phyloP scores from a whole-genome alignment of 2,329 filamentous ascomycete genomes.

The Mariannaea sp. region DNA sequence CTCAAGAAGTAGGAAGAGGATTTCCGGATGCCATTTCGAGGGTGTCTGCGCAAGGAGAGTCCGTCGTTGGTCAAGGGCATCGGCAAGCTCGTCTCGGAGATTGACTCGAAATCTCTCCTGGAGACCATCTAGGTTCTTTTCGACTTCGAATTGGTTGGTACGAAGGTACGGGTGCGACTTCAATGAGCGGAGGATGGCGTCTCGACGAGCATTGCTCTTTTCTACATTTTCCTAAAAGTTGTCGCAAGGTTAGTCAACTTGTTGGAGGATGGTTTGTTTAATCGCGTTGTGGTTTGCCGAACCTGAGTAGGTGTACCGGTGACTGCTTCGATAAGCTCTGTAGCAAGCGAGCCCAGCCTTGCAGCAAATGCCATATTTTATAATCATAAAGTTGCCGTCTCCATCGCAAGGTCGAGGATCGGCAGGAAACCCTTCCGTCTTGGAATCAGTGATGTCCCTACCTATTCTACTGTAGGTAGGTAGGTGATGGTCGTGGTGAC shows the following conservation, averaged over 20 bases:
- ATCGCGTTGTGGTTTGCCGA: slow-evolving; percentile 26
- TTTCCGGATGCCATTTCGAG: slow-evolving; percentile 75
- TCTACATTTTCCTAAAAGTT: slow-evolving; percentile 35
- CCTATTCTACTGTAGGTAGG: too few species aligned
- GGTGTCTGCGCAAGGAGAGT: slow-evolving; percentile 59
- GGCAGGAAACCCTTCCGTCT: slow-evolving; percentile 2
- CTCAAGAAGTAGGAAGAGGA: slow-evolving; percentile 76
- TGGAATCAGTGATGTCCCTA: too few species aligned
- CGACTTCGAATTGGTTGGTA: slow-evolving; percentile 77
- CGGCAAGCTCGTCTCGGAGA: slow-evolving; percentile 78
- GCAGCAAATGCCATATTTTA: slow-evolving; percentile 73
- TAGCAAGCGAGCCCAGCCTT: slow-evolving; percentile 66
- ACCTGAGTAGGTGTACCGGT: slow-evolving; percentile 61
- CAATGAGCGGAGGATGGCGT: slow-evolving; percentile 56
- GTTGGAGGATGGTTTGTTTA: not conserved
- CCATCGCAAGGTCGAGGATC: not conserved
- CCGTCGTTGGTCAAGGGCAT: slow-evolving; percentile 66
- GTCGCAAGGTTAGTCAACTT: slow-evolving; percentile 22
- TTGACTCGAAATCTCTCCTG: slow-evolving; percentile 86
- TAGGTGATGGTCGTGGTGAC: slow-evolving; percentile 8
- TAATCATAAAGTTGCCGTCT: slow-evolving; percentile 22
- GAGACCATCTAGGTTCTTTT: slow-evolving; percentile 68
- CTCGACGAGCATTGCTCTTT: slow-evolving; percentile 51
- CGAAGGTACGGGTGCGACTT: slow-evolving; percentile 63
- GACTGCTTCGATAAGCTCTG: slow-evolving; percentile 71